phyloP scores from a whole-genome alignment of 2,329 filamentous ascomycete genomes.

The Aspergillus jensenii region DNA sequence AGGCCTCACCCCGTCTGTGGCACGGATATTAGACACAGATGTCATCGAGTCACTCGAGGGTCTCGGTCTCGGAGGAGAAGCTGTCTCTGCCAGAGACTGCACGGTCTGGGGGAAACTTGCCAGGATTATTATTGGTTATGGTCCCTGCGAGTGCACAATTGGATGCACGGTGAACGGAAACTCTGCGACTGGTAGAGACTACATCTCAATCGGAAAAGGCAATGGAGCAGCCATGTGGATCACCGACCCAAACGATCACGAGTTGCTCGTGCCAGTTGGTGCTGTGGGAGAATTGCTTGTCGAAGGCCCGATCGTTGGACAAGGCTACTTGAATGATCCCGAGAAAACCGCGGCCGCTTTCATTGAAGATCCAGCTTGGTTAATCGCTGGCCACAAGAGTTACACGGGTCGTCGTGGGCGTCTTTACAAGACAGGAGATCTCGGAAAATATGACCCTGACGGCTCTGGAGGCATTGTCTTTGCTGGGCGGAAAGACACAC shows the following conservation, averaged over 20 bases:
- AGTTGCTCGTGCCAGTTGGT: constrained; percentile 42
- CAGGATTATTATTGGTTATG: constrained; percentile 47
- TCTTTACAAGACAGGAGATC: constrained; percentile 43
- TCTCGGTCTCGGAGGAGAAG: constrained; percentile 48
- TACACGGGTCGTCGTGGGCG: constrained; percentile 30
- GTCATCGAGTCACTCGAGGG: constrained; percentile 43
- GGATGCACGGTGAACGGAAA: constrained; percentile 41
- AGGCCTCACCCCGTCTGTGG: constrained; percentile 62
- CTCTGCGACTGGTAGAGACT: constrained; percentile 33
- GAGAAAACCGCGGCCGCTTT: constrained; percentile 38
- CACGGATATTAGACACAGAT: constrained; percentile 44
- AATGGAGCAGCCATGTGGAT: constrained; percentile 42
- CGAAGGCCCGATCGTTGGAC: constrained; percentile 49
- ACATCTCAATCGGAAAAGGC: constrained; percentile 40
- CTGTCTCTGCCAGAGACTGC: constrained; percentile 42
- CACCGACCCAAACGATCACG: constrained; percentile 39
- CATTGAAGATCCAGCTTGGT: constrained; percentile 40
- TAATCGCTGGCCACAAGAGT: constrained; percentile 25
- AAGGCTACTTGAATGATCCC: constrained; percentile 46
- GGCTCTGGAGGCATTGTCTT: constrained; percentile 39
- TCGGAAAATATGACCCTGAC: constrained; percentile 39
- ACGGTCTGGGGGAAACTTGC: constrained; percentile 43
- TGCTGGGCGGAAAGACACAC: constrained; percentile 40
- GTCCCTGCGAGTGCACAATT: constrained; percentile 44
- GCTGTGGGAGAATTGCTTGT: constrained; percentile 49